Percentiles rank a stretch among this genome's conserved stretches.
Evolutionary conservation across 225 moss, liverwort and hornwort species (phyloP).

Genomic region (Rhytidiadelphus loreus): DNA sequence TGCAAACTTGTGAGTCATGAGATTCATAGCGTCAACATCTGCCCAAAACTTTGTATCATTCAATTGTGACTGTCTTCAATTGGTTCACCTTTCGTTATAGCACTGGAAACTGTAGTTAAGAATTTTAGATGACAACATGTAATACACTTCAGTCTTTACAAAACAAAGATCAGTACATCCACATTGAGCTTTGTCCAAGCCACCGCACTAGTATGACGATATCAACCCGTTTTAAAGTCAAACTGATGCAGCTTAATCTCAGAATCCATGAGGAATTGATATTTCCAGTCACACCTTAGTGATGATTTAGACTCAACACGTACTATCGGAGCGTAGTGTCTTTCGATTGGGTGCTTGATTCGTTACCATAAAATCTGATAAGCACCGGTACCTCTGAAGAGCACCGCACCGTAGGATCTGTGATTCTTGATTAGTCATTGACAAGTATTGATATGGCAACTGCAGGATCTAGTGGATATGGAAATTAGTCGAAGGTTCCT

Average conservation of each 20-base stretch:
- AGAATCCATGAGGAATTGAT: not conserved
- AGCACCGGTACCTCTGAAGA: not conserved
- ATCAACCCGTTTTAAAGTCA: not conserved
- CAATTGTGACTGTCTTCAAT: not conserved
- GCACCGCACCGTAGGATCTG: not conserved
- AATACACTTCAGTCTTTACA: not conserved
- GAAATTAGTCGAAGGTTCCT: conserved; percentile 52
- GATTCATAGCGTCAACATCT: not conserved
- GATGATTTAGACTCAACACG: not conserved
- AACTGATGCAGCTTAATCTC: not conserved
- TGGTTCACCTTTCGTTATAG: not conserved
- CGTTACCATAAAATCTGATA: not conserved
- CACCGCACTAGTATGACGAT: not conserved
- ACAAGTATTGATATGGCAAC: not conserved
- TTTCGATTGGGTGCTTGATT: not conserved
- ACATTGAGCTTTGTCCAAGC: not conserved
- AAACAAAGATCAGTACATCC: not conserved
- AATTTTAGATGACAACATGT: not conserved
- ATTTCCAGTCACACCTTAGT: not conserved
- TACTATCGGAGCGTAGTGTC: too few relatives aligned
- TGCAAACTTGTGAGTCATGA: not conserved
- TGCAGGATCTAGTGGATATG: conserved; percentile 63
- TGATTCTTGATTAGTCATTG: not conserved
- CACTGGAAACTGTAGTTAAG: not conserved
- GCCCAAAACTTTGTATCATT: not conserved